Evolutionary conservation across 2,329 filamentous ascomycete genomes (phyloP).

Genomic region (Acrocalymma vagum): DNA sequence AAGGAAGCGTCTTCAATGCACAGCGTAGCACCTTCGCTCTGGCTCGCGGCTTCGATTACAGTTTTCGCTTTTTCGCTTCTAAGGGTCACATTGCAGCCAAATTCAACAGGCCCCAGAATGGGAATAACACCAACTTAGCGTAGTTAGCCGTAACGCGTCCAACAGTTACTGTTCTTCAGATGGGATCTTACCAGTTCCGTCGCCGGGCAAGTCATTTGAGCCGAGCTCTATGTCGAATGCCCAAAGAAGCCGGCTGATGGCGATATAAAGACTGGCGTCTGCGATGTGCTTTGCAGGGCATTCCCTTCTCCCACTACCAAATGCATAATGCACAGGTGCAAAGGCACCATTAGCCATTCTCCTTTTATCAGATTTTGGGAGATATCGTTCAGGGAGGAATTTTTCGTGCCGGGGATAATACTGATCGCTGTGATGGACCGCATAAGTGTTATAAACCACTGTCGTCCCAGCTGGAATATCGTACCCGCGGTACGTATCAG

Average conservation of each 20-base stretch:
- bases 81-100: slow-evolving; percentile 1
- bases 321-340: slow-evolving; percentile 2
- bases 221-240: slow-evolving; percentile 4
- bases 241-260: slow-evolving; percentile 2
- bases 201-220: neutral
- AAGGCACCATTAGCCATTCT: slow-evolving; percentile 4
- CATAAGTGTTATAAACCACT: slow-evolving; percentile 27
- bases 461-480: slow-evolving; percentile 54
- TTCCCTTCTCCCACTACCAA: slow-evolving; percentile 2
- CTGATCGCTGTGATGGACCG: slow-evolving; percentile 1
- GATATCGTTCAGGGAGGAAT: slow-evolving; percentile 3
- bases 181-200: slow-evolving; percentile 1
- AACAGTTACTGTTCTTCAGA: neutral
- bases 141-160: neutral
- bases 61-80: slow-evolving; percentile 1
- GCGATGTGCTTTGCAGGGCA: slow-evolving; percentile 2
- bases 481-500: slow-evolving; percentile 56
- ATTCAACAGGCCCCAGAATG: slow-evolving; percentile 1
- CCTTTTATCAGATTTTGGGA: slow-evolving; percentile 1
- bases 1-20: neutral
- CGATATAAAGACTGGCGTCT: slow-evolving; percentile 2
- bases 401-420: slow-evolving; percentile 4
- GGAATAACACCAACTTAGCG: slow-evolving; percentile 2
- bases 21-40: neutral
- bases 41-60: slow-evolving; percentile 2